phyloP scores from a whole-genome alignment of 176 grass and related monocot species.

The Eragrostis nindensis region DNA sequence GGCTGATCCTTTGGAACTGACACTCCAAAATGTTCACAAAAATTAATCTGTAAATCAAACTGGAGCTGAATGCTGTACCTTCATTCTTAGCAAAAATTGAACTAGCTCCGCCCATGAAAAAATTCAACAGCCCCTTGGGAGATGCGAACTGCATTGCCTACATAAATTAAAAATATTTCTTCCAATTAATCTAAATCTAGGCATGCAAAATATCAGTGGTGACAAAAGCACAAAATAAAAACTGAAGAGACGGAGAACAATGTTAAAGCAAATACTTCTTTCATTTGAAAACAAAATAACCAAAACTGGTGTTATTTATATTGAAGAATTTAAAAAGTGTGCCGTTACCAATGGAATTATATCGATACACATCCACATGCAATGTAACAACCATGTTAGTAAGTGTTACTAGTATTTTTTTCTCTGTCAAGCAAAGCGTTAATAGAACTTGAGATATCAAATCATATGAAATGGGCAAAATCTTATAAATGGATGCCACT shows the following conservation, averaged over 20 bases:
- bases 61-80: conserved; percentile 52
- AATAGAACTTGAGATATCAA: not conserved
- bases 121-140: conserved; percentile 90
- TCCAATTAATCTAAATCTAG: conserved; percentile 3
- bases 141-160: conserved; percentile 93
- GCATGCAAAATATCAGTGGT: conserved; percentile 10
- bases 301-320: not conserved
- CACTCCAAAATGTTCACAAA: conserved; percentile 19
- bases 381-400: not conserved
- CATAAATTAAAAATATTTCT: conserved; percentile 39
- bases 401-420: not conserved
- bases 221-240: conserved; percentile 20
- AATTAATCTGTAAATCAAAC: conserved; percentile 9
- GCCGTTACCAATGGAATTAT: conserved; percentile 11
- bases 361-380: not conserved
- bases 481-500: not conserved
- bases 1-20: not conserved
- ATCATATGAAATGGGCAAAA: not conserved
- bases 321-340: not conserved
- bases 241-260: not conserved
- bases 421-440: no score
- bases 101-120: conserved; percentile 56
- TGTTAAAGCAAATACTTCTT: conserved; percentile 7
- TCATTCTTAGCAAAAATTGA: conserved; percentile 66
- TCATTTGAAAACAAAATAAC: not conserved